Base-by-base conservation (phyloP, 2,329 filamentous ascomycete species). In the Colletotrichum magnum region DNA sequence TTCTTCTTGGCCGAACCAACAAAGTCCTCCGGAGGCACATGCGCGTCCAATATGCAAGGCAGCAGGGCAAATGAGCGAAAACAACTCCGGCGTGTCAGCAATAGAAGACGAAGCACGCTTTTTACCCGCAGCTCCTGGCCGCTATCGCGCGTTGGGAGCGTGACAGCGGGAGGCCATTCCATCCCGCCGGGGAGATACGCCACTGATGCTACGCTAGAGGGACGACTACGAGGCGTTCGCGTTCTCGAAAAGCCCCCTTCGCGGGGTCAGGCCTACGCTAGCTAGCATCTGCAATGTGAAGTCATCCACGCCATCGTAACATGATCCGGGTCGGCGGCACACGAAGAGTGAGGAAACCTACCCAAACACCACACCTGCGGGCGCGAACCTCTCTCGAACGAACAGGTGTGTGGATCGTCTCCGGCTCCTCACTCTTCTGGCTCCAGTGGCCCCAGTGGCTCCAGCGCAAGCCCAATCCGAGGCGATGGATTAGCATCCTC, bases 401-500 rank as follows among this genome's bases (percentile, higher is more conserved):
- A 66, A 64, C 56, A 43, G 18, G 50, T 60, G 41, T 47, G 57
- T 18, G 36, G 59, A 16, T 28, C n/a, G 36, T 16, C 26, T 16
- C 26, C 58, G 48, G 48, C 48, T 45, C 59, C 41, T 32, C 36
- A 47, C 45, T 50, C 12, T 12, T 7, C 12, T 24, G 12, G 21
- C n/a, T 21, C 47, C 18, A 47, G 4, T 9, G 45, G 16, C 45
- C 13, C 45, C 16, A 18, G 43, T 16, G 9, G 6, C 18, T 21
- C 48, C n/a, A 21, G 32, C 21, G 48, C 21, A 45, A 45, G 50
- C 28, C 59, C 64, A 66, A 69, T 66, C 50, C 62, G 56, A 36
- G 43, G 54, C 16, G 66, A 21, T 51, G 66, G 50, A 66, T 52
- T 69, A 60, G 62, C 66, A 65, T 69, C 32, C 56, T 66, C 66